Evolutionary conservation across 2,329 filamentous ascomycete genomes (phyloP).

Genomic region (Aureobasidium melanogenum): DNA sequence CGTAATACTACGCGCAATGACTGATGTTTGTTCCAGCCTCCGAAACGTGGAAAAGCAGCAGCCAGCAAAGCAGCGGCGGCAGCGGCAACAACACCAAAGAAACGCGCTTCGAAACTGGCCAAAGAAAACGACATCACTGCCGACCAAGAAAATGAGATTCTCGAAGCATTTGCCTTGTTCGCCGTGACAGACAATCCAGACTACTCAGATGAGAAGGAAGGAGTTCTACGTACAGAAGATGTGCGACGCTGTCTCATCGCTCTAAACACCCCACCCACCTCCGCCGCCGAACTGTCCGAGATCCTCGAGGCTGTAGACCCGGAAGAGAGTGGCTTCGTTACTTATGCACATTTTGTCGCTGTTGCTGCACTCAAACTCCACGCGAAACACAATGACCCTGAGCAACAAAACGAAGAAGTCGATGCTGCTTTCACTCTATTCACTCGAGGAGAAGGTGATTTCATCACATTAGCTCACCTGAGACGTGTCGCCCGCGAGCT

Average conservation of each 20-base stretch:
- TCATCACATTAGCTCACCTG: constrained; percentile 75
- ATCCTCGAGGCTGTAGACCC: constrained; percentile 79
- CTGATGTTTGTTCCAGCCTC: constrained; percentile 4
- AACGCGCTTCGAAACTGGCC: constrained; percentile 76
- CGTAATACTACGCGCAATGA: not conserved
- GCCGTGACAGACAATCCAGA: constrained; percentile 28
- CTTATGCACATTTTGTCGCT: constrained; percentile 74
- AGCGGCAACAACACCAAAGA: constrained; percentile 26
- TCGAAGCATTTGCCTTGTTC: constrained; percentile 82
- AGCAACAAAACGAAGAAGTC: constrained; percentile 54
- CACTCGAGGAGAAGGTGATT: constrained; percentile 48
- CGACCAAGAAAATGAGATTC: constrained; percentile 81
- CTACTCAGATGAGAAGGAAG: constrained; percentile 58
- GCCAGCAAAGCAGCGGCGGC: constrained; percentile 16
- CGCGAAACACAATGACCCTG: constrained; percentile 39
- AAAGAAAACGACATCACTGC: constrained; percentile 82
- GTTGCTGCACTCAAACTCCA: constrained; percentile 79
- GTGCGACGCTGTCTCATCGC: constrained; percentile 48
- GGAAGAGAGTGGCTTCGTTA: constrained; percentile 65
- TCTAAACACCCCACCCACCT: constrained; percentile 63
- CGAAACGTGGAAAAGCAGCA: constrained; percentile 13
- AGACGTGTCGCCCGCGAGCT: constrained; percentile 69
- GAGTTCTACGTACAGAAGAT: constrained; percentile 34
- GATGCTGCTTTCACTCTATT: constrained; percentile 78
- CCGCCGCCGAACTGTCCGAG: constrained; percentile 59